phyloP scores from a whole-genome alignment of 352 stramenopile genomes.

The Globisporangium abappressorium region DNA sequence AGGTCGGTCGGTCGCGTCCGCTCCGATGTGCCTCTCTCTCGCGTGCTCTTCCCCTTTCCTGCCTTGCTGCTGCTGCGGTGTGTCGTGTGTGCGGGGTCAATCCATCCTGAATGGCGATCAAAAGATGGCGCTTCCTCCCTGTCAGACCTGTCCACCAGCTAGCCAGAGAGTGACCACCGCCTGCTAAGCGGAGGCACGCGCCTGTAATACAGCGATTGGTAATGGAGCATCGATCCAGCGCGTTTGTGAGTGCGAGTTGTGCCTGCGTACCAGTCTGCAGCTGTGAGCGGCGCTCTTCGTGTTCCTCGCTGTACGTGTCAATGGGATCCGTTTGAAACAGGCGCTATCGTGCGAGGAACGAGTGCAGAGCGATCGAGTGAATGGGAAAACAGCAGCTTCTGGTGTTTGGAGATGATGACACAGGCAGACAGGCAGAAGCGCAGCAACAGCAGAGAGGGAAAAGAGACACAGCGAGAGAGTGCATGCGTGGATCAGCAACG shows the following conservation, averaged over 20 bases:
- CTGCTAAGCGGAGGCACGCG: neutral
- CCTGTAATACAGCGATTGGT: neutral
- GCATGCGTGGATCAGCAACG: neutral
- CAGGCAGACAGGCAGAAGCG: neutral
- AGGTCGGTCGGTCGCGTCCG: neutral
- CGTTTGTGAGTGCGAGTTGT: neutral
- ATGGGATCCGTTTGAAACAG: neutral
- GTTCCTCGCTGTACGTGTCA: neutral
- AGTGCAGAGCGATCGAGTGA: neutral
- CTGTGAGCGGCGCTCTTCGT: neutral
- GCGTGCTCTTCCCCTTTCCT: neutral
- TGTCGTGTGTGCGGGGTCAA: neutral
- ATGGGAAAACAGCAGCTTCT: neutral
- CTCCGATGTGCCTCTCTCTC: neutral
- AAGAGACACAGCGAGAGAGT: neutral
- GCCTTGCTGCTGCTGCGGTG: neutral
- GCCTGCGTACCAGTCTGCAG: neutral
- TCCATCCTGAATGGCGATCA: neutral
- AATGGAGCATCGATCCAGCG: neutral
- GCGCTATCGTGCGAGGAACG: neutral
- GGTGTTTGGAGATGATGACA: neutral
- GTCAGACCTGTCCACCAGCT: neutral
- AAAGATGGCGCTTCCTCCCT: neutral
- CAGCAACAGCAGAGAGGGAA: neutral
- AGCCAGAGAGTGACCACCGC: neutral